phyloP scores from a whole-genome alignment of 2,329 filamentous ascomycete genomes.

The Pestalotiopsis sp. region DNA sequence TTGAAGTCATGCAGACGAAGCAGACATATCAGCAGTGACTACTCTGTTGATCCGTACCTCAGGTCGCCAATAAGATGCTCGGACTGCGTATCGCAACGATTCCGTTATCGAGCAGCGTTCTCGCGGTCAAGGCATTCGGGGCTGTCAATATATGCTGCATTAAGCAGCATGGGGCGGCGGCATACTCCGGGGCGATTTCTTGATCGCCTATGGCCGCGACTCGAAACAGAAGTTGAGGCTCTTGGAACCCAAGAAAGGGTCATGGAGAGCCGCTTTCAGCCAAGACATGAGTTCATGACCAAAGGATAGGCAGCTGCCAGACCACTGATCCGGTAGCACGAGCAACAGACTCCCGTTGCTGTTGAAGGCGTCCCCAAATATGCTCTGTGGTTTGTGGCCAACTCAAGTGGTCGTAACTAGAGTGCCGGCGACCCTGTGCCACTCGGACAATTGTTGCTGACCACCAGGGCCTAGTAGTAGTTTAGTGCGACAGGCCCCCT shows the following conservation, averaged over 20 bases:
- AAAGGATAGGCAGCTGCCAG: not conserved
- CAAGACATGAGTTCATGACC: not conserved
- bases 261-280: not conserved
- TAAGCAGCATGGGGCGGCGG: not conserved
- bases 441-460: slow-evolving; percentile 6
- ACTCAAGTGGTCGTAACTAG: too few relatives aligned
- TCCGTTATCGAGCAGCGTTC: not conserved
- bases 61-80: not conserved
- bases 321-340: not conserved
- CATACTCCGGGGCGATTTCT: not conserved
- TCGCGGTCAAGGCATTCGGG: not conserved
- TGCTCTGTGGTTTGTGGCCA: not conserved
- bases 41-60: not conserved
- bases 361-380: not conserved
- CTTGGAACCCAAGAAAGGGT: not conserved
- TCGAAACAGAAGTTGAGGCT: not conserved
- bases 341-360: too few relatives aligned
- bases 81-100: not conserved
- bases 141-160: slow-evolving; percentile 2
- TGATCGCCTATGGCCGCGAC: not conserved
- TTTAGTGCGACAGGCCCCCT: not conserved
- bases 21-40: slow-evolving; percentile 1
- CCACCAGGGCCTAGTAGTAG: not conserved
- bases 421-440: not conserved
- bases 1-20: not conserved